Percentiles rank a stretch among this genome's conserved stretches.
Evolutionary conservation across 306 rosid species (phyloP).

Genomic region (Chamaecrista fasciculata): DNA sequence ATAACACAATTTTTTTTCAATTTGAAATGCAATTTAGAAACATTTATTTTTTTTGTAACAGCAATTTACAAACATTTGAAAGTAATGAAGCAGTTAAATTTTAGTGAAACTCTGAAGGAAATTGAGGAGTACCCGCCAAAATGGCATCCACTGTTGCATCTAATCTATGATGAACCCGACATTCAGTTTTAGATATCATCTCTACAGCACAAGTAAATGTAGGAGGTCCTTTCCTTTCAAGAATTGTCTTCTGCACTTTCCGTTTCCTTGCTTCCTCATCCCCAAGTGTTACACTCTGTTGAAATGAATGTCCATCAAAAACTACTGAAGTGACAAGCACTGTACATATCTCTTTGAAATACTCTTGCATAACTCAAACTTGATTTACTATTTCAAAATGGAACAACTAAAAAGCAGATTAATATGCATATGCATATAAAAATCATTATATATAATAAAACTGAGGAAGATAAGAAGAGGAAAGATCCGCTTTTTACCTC

Average conservation of each 20-base stretch:
- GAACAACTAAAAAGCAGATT: neutral
- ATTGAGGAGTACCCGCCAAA: slow-evolving; percentile 65
- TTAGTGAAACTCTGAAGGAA: slow-evolving; percentile 19
- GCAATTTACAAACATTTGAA: slow-evolving; percentile 5
- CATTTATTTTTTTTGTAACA: no score
- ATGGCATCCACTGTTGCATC: slow-evolving; percentile 97
- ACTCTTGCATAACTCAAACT: neutral
- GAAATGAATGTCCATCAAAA: slow-evolving; percentile 31
- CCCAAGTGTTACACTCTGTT: slow-evolving; percentile 97
- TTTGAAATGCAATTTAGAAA: slow-evolving; percentile 26
- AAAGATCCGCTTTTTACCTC: slow-evolving; percentile 72
- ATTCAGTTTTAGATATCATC: slow-evolving; percentile 90
- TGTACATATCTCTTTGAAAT: neutral
- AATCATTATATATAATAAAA: neutral
- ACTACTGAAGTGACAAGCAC: slow-evolving; percentile 36
- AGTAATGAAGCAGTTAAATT: slow-evolving; percentile 12
- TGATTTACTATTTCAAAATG: slow-evolving; percentile 36
- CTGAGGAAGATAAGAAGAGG: slow-evolving; percentile 21
- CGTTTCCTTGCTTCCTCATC: slow-evolving; percentile 97
- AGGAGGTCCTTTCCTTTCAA: slow-evolving; percentile 93
- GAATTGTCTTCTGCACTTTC: slow-evolving; percentile 98
- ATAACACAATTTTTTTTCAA: neutral
- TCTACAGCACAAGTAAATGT: slow-evolving; percentile 98
- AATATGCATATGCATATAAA: neutral
- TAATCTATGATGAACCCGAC: slow-evolving; percentile 88